A percentile compares a stretch with the other conserved stretches of the same genome.
phyloP scores from a whole-genome alignment of 257 asterid genomes.

The Solanum ossicruentum region DNA sequence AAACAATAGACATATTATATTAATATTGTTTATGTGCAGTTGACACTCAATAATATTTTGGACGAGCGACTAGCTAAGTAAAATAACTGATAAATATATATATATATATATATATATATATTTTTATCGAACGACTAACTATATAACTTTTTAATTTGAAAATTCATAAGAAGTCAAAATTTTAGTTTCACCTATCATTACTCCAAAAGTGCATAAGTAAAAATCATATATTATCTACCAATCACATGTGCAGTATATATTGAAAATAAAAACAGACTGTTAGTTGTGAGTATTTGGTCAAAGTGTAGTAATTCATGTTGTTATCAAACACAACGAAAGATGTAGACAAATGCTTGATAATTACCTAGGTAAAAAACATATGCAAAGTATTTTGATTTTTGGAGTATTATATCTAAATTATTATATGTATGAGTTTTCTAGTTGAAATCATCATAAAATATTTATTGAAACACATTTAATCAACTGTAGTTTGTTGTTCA shows the following conservation, averaged over 20 bases:
- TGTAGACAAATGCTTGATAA: not conserved
- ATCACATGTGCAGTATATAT: not conserved
- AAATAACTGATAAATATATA: not conserved
- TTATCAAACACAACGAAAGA: not conserved
- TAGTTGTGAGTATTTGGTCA: not conserved
- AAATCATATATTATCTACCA: not conserved
- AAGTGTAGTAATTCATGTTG: not conserved
- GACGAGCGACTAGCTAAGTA: too few relatives aligned
- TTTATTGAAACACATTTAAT: accelerated
- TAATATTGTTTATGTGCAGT: too few relatives aligned
- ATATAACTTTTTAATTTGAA: not conserved
- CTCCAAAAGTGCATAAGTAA: not conserved
- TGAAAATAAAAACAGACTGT: not conserved
- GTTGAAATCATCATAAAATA: not conserved
- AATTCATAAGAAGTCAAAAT: not conserved
- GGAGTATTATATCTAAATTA: not conserved
- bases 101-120: not conserved
- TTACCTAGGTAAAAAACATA: not conserved
- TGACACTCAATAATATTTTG: too few relatives aligned
- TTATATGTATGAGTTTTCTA: accelerated
- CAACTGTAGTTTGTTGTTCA: not conserved
- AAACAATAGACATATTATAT: too few relatives aligned
- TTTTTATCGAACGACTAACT: not conserved
- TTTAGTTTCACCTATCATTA: not conserved
- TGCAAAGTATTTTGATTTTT: not conserved